These are phyloP conservation scores for Oropetium thomaeum DNA, from an alignment of 176 grass and related monocot species.

Conservation along the genomic window DNA sequence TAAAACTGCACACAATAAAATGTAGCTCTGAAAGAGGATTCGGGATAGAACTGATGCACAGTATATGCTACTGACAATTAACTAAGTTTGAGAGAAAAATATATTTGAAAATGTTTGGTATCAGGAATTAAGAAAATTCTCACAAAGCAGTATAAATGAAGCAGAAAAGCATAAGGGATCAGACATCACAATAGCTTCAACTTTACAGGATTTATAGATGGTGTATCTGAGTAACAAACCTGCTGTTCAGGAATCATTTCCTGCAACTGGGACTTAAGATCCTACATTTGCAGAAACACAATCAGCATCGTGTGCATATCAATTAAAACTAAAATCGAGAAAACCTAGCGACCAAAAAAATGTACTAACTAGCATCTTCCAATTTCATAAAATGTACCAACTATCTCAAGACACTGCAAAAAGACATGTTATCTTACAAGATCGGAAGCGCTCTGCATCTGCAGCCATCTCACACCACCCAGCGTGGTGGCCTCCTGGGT, in stretches of 20 bases:
- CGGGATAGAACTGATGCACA: neutral
- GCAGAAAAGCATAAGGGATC: constrained; percentile 29
- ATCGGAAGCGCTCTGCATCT: constrained; percentile 81
- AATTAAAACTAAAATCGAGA: neutral
- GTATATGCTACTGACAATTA: neutral
- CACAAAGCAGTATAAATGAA: neutral
- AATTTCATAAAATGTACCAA: neutral
- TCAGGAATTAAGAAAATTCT: constrained; percentile 17
- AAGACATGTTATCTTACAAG: constrained; percentile 46
- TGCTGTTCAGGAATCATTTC: constrained; percentile 98
- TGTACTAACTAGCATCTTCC: neutral
- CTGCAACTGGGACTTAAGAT: constrained; percentile 88
- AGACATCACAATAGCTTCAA: constrained; percentile 3
- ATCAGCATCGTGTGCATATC: neutral
- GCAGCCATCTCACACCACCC: constrained; percentile 87
- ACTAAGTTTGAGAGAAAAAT: neutral
- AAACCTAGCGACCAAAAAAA: neutral
- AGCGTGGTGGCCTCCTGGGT: constrained; percentile 71
- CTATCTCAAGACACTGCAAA: neutral
- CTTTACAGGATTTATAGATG: constrained; percentile 14
- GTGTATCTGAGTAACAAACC: constrained; percentile 35
- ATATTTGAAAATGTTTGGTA: neutral
- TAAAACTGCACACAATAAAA: neutral
- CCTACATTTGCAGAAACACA: constrained; percentile 58
- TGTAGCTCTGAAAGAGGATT: neutral